Base-by-base conservation (phyloP, 2,329 filamentous ascomycete species). In the Fusarium anguioides region DNA sequence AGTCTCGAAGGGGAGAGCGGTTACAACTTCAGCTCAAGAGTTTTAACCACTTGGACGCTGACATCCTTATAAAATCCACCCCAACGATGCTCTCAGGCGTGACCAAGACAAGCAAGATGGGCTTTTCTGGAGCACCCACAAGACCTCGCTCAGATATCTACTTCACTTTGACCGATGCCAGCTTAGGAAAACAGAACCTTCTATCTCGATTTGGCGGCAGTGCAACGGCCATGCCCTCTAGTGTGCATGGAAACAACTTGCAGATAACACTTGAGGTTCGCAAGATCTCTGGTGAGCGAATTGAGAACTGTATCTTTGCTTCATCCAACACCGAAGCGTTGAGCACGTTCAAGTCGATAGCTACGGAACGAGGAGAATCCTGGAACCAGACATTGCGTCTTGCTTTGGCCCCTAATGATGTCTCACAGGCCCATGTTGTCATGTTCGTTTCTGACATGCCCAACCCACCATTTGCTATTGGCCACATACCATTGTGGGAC, bases 131-230 rank as follows among this genome's bases (percentile, higher is more conserved):
- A 14, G 94, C 94, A 3, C 95, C 96, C 0, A 94, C 91, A 0
- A 94, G 93, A 75, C 85, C 91, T 17, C 86, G 96, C 72, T 97
- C 94, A 12, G 96, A 99, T 76, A 98, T 99, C 48, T 99, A 99
- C 75, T 79, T 99, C 41, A 97, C 94, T 0, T 79, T 99, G 45
- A 88, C 89, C 58, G 89, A 93, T 66, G 92, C 93, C 0, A 84
- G 89, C n/a, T 82, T 99, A 23, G 89, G 91, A 18, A 89, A 89
- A 57, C 93, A 97, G 72, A 89, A 91, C 31, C 77, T 90, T 1
- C 76, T 91, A n/a, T 90, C 87, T 9, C 81, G 88, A n/a, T 87
- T 81, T 39, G 84, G 82, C 21, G 93, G 93, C n/a, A 92, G 91
- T 64, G 89, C 95, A 12, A 89, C 91, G 3, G 82, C 95, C 2